Conservation (phyloP, 495 filamentous ascomycete genomes). For the Xanthoparmelia taractica region DNA sequence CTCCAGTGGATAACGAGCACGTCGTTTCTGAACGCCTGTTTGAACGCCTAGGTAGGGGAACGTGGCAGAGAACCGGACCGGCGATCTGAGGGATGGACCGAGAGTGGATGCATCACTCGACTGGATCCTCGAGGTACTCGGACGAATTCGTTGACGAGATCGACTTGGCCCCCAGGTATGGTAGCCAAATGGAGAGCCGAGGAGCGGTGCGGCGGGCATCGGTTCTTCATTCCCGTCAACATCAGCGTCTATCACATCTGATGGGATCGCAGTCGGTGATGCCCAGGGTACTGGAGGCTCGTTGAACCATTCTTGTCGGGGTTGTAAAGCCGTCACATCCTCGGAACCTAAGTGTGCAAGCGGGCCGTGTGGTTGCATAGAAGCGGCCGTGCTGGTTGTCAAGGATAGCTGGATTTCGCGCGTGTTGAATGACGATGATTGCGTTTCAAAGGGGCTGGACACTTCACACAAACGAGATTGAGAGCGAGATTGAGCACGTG, state of each 20-base stretch:
- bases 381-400: constrained; percentile 66
- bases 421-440: constrained; percentile 48
- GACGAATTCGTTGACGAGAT: constrained; percentile 31
- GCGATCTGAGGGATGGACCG: constrained; percentile 42
- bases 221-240: constrained; percentile 26
- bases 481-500: constrained; percentile 22
- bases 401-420: constrained; percentile 84
- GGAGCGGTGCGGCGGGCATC: constrained; percentile 31
- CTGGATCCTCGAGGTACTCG: constrained; percentile 26
- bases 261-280: constrained; percentile 26
- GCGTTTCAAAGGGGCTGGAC: constrained; percentile 25
- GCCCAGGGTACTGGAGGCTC: constrained; percentile 28
- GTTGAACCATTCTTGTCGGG: constrained; percentile 35
- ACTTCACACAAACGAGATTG: constrained; percentile 28
- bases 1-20: constrained; percentile 40
- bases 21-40: constrained; percentile 48
- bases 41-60: constrained; percentile 41
- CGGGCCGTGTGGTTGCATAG: constrained; percentile 65
- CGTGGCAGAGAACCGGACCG: constrained; percentile 37
- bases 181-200: constrained; percentile 51
- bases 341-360: constrained; percentile 53
- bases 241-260: constrained; percentile 28
- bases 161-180: constrained; percentile 50
- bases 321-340: constrained; percentile 22
- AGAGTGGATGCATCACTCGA: constrained; percentile 33